Base-by-base conservation (phyloP, 768 basidiomycete species). In the Tephrocybe sp. region DNA sequence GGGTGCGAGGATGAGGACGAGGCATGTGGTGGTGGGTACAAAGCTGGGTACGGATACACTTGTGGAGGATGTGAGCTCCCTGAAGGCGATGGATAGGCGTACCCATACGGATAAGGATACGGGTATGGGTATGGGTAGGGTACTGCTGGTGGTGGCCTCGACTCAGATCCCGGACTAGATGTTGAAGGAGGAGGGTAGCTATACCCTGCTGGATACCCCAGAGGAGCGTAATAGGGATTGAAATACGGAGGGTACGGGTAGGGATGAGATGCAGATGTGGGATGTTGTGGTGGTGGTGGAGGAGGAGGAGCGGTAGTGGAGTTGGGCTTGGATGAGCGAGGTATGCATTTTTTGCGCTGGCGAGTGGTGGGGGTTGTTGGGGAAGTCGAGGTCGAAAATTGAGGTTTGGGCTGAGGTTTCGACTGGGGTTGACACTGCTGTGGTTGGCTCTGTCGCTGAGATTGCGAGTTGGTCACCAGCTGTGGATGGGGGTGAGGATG, bases 201-300 rank as follows among this genome's bases (percentile, higher is more conserved):
- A n/a, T n/a, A n/a, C n/a, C n/a, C n/a, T n/a, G n/a, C n/a, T n/a
- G n/a, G n/a, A n/a, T n/a, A n/a, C n/a, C n/a, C n/a, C n/a, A 33
- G 41, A 18, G 67, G 66, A 59, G 71, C 59, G 51, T 73, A 75
- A 58, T 71, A 76, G 8, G 72, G 69, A 25, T 67, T 15, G 8
- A 15, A 15, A 6, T 7, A 15, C 9, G 66, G 59, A 34, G 64
- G 48, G 36, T 60, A 59, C 21, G 62, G 50, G 9, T 58, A 44
- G 20, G 63, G 50, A 9, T 48, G 26, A 8, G 52, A 57, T 18
- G 55, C 40, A 39, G 59, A 51, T 4, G 45, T 39, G 1, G 46
- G 36, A 15, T 36, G 34, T 4, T 7, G 51, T 25, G 23, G 4
- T 5, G 50, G 42, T 3, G 56, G 28, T 10, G 47, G 53, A 11